Conservation (phyloP, 495 filamentous ascomycete genomes). For the Penicillium manginii region DNA sequence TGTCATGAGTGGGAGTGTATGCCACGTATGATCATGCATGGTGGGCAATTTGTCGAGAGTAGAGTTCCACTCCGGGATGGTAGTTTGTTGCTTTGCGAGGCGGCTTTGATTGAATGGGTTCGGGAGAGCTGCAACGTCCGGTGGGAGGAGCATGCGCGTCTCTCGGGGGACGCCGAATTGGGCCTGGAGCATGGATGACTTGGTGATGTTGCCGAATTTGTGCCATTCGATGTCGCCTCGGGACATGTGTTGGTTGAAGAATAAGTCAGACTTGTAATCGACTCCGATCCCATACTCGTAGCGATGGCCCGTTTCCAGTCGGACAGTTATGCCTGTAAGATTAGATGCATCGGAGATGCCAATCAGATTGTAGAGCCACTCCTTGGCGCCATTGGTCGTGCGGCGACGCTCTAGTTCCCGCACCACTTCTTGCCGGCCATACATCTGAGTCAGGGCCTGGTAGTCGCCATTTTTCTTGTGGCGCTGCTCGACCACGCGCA, state of each 20-base stretch:
- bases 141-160: conserved; percentile 44
- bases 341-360: conserved; percentile 54
- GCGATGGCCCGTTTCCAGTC: conserved; percentile 44
- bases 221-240: conserved; percentile 52
- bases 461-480: conserved; percentile 47
- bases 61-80: conserved; percentile 42
- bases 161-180: conserved; percentile 48
- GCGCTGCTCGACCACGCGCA: conserved; percentile 46
- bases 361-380: conserved; percentile 47
- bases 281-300: conserved; percentile 63
- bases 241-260: conserved; percentile 54
- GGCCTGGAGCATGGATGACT: conserved; percentile 43
- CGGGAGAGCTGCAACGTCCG: conserved; percentile 41
- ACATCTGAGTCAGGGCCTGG: conserved; percentile 58
- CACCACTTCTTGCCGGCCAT: conserved; percentile 61
- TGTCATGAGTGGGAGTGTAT: conserved; percentile 54
- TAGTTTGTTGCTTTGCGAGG: conserved; percentile 34
- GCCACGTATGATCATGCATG: conserved; percentile 46
- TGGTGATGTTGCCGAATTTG: conserved; percentile 47
- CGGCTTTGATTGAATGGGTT: conserved; percentile 46
- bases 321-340: conserved; percentile 44
- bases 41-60: conserved; percentile 49
- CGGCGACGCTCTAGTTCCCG: conserved; percentile 53
- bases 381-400: conserved; percentile 41
- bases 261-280: conserved; percentile 59